A percentile compares a stretch with the other conserved stretches of the same genome.
These are phyloP conservation scores for Mesembryanthemum crystallinum DNA, from an alignment of 148 eudicot genomes.

Conservation along the genomic window DNA sequence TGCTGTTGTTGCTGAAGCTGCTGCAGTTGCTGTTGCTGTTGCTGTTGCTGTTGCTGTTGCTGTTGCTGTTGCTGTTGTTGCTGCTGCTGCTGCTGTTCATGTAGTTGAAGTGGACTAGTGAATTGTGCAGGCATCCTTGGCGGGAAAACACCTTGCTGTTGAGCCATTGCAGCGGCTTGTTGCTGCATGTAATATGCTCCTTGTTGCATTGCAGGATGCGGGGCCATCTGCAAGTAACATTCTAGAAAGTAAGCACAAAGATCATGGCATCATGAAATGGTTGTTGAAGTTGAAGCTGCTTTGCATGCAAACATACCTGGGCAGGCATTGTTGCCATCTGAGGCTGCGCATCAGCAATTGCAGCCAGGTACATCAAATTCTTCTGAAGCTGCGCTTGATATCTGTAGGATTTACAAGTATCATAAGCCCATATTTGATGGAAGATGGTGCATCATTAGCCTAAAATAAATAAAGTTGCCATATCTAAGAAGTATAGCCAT, in stretches of 20 bases:
- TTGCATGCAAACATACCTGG: constrained; percentile 39
- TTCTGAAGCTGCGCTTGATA: constrained; percentile 96
- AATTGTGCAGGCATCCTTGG: constrained; percentile 63
- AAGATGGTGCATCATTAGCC: neutral
- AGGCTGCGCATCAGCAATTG: constrained; percentile 98
- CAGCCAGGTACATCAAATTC: constrained; percentile 96
- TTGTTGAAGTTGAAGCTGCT: neutral
- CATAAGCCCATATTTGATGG: neutral
- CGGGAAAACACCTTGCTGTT: constrained; percentile 61
- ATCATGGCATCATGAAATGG: neutral
- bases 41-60: constrained; percentile 43
- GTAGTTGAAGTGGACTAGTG: constrained; percentile 52
- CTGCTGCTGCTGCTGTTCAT: constrained; percentile 42
- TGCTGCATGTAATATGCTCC: constrained; percentile 90
- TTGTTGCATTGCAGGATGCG: constrained; percentile 81
- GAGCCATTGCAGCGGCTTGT: constrained; percentile 71
- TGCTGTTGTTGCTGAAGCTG: constrained; percentile 55
- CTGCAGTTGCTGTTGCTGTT: constrained; percentile 46
- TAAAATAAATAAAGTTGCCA: neutral
- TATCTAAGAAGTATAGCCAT: neutral
- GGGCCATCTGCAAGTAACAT: constrained; percentile 52
- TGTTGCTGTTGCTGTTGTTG: constrained; percentile 39
- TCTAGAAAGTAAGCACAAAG: constrained; percentile 1
- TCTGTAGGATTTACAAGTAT: constrained; percentile 32
- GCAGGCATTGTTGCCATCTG: constrained; percentile 71